Evolutionary conservation across 208 protist species (phyloP).

Genomic region (Lotmaria passim): DNA sequence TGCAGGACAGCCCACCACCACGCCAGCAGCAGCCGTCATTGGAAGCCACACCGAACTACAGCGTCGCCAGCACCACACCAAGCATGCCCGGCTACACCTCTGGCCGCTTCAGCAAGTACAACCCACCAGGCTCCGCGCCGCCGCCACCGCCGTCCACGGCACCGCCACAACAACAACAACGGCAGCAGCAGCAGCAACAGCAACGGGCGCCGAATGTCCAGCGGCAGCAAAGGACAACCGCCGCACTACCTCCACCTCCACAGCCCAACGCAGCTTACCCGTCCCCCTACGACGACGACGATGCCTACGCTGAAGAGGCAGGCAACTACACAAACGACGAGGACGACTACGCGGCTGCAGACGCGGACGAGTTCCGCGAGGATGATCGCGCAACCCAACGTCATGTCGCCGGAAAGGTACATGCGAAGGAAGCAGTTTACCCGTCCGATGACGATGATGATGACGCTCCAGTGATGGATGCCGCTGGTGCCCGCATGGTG

Average conservation of each 20-base stretch:
- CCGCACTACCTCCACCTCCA: not conserved
- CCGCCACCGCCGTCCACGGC: not conserved
- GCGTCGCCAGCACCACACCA: constrained; percentile 1
- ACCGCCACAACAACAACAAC: not conserved
- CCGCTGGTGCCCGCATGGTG: constrained; percentile 2
- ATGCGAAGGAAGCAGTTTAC: no score
- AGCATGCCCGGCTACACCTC: constrained; percentile 23
- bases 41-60: constrained; percentile 8
- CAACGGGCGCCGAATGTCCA: no score
- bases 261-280: not conserved
- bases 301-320: not conserved
- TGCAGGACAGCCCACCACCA: constrained; percentile 4
- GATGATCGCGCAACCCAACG: no score
- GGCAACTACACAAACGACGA: not conserved
- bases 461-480: constrained; percentile 10
- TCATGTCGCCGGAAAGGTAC: no score
- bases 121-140: not conserved
- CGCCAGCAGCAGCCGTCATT: not conserved
- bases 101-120: constrained; percentile 28
- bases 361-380: not conserved
- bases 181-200: not conserved
- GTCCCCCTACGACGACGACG: not conserved
- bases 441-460: not conserved
- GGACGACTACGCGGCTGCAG: not conserved
- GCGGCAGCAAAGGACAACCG: not conserved